Percentiles rank a stretch among this genome's conserved stretches.
These are phyloP conservation scores for Allodekkera sacchari DNA, from an alignment of 805 yeast species.

Conservation along the genomic window DNA sequence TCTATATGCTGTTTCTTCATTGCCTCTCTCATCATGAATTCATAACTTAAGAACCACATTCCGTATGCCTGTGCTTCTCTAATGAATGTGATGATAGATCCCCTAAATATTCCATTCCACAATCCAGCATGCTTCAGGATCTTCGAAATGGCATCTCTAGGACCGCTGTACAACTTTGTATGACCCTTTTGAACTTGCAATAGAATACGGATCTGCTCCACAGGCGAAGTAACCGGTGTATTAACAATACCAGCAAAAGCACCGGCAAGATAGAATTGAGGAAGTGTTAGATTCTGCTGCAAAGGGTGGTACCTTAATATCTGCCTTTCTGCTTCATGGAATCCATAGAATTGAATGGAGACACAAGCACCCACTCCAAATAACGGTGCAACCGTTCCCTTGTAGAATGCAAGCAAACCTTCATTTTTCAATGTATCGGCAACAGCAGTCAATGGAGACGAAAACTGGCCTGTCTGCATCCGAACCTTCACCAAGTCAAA, in stretches of 20 bases:
- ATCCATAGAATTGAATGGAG: slow-evolving; percentile 62
- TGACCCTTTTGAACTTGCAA: slow-evolving; percentile 45
- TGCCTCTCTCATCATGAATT: slow-evolving; percentile 38
- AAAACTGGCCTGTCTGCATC: slow-evolving; percentile 59
- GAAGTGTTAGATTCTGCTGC: slow-evolving; percentile 32
- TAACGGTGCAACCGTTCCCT: slow-evolving; percentile 65
- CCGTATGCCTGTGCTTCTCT: slow-evolving; percentile 71
- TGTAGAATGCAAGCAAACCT: slow-evolving; percentile 54
- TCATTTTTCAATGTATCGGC: slow-evolving; percentile 48
- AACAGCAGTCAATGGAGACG: slow-evolving; percentile 42
- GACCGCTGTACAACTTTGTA: slow-evolving; percentile 29
- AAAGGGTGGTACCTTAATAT: slow-evolving; percentile 25
- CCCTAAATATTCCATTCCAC: slow-evolving; percentile 43
- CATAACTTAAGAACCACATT: slow-evolving; percentile 64
- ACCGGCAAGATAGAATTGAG: slow-evolving; percentile 54
- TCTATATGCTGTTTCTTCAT: slow-evolving; percentile 26
- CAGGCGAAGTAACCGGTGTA: slow-evolving; percentile 54
- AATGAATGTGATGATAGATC: slow-evolving; percentile 41
- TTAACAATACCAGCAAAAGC: slow-evolving; percentile 62
- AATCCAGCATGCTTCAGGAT: slow-evolving; percentile 37
- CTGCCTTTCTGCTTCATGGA: slow-evolving; percentile 60
- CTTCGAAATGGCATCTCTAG: slow-evolving; percentile 33
- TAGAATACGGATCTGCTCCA: slow-evolving; percentile 57
- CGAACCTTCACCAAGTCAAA: slow-evolving; percentile 66
- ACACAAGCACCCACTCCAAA: slow-evolving; percentile 66